These are phyloP conservation scores for Acacia confusa DNA, from an alignment of 306 rosid species.

Conservation along the genomic window DNA sequence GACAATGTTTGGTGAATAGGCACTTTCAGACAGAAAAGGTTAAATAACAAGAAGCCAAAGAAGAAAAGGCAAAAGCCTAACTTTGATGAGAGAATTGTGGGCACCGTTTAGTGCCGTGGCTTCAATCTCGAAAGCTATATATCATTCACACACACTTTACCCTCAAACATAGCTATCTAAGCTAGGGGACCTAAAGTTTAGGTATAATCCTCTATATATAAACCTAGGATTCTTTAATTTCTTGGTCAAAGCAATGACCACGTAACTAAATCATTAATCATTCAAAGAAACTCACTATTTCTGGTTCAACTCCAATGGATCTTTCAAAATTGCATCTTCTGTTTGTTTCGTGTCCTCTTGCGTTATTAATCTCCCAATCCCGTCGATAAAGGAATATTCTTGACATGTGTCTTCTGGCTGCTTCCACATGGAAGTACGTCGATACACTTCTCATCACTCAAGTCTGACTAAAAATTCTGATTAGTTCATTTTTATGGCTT, in stretches of 20 bases:
- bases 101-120: not conserved
- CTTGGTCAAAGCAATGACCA: not conserved
- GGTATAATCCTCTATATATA: not conserved
- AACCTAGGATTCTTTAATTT: conserved; percentile 9
- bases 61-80: conserved; percentile 13
- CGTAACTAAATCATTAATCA: not conserved
- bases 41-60: conserved; percentile 4
- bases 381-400: not conserved
- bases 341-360: not conserved
- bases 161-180: conserved; percentile 6
- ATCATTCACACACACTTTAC: not conserved
- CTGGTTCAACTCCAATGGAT: not conserved
- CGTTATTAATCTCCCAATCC: not conserved
- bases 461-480: not conserved
- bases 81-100: conserved; percentile 13
- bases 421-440: conserved; percentile 3
- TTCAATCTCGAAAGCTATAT: conserved; percentile 11
- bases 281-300: not conserved
- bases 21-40: conserved; percentile 8
- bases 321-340: not conserved
- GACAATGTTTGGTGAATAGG: conserved; percentile 6
- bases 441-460: not conserved
- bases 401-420: not conserved
- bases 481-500: not conserved
- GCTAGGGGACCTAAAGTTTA: not conserved